A percentile compares a stretch with the other conserved stretches of the same genome.
These are phyloP conservation scores for Candida rishiriensis DNA, from an alignment of 805 yeast species.

Conservation along the genomic window DNA sequence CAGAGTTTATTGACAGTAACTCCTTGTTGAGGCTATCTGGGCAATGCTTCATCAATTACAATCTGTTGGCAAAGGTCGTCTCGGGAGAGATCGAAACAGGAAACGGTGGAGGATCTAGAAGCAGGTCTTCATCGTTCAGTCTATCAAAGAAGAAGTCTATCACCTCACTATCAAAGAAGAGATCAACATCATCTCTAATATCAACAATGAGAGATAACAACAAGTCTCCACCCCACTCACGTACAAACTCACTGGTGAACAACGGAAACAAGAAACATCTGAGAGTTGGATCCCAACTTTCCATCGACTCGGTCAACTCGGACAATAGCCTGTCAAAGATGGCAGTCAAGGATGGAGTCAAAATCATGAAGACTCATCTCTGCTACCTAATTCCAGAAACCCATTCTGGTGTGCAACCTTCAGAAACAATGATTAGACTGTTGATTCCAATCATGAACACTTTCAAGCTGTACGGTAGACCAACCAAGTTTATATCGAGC, in stretches of 20 bases:
- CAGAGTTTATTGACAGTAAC: constrained; percentile 52
- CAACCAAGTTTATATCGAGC: constrained; percentile 45
- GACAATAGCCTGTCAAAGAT: constrained; percentile 10
- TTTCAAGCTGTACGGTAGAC: constrained; percentile 71
- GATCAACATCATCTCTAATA: constrained; percentile 25
- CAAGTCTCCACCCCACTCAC: constrained; percentile 15
- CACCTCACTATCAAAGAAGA: constrained; percentile 13
- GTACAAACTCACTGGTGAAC: constrained; percentile 10
- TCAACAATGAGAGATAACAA: constrained; percentile 10
- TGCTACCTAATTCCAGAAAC: constrained; percentile 52
- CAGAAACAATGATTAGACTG: constrained; percentile 69
- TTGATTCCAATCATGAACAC: constrained; percentile 67
- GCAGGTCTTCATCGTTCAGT: constrained; percentile 24
- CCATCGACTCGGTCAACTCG: constrained; percentile 23
- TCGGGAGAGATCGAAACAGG: constrained; percentile 19
- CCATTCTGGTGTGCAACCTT: constrained; percentile 68
- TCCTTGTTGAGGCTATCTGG: constrained; percentile 54
- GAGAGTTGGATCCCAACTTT: constrained; percentile 21
- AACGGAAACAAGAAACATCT: constrained; percentile 10
- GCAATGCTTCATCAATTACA: constrained; percentile 44
- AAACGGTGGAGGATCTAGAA: constrained; percentile 12
- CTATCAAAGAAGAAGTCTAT: constrained; percentile 3
- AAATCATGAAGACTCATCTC: constrained; percentile 24
- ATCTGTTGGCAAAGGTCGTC: constrained; percentile 19
- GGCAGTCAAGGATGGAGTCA: constrained; percentile 18